These are phyloP conservation scores for Sicyos edulis DNA, from an alignment of 306 rosid genomes.

Conservation along the genomic window DNA sequence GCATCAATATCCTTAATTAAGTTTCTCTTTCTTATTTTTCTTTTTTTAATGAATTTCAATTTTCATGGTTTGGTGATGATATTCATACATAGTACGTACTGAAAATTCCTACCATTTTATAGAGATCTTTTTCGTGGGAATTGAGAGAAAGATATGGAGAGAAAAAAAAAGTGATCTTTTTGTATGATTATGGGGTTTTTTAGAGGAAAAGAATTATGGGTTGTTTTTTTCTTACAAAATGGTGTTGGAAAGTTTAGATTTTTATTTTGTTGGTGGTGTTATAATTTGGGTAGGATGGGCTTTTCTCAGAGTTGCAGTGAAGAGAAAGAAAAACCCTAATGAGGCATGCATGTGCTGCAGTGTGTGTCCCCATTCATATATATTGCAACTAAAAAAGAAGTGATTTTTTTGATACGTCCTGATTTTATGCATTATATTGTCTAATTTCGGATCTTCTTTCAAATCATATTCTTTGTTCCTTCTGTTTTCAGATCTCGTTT, in stretches of 20 bases:
- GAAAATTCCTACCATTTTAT: background rate
- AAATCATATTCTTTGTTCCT: background rate
- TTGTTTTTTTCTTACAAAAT: background rate
- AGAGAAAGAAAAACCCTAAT: slow-evolving; percentile 18
- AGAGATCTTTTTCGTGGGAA: slow-evolving; percentile 37
- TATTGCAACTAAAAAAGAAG: background rate
- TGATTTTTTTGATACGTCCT: background rate
- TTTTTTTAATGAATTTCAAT: background rate
- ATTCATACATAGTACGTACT: background rate
- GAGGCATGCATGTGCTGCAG: slow-evolving; percentile 14
- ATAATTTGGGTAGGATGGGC: background rate
- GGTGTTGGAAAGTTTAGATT: background rate
- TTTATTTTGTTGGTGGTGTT: background rate
- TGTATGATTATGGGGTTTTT: background rate
- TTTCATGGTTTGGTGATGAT: background rate
- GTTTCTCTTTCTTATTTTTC: background rate
- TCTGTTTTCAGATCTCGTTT: background rate
- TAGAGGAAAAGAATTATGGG: background rate
- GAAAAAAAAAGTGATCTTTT: background rate
- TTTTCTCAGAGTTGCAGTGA: slow-evolving; percentile 8
- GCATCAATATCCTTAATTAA: slow-evolving; percentile 43
- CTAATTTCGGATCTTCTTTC: background rate
- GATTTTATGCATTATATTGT: slow-evolving; percentile 15
- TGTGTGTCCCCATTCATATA: background rate
- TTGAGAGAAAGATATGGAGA: slow-evolving; percentile 19